Evolutionary conservation across 1,284 basidiomycete species (phyloP).

Genomic region (Austropuccinia psidii): DNA sequence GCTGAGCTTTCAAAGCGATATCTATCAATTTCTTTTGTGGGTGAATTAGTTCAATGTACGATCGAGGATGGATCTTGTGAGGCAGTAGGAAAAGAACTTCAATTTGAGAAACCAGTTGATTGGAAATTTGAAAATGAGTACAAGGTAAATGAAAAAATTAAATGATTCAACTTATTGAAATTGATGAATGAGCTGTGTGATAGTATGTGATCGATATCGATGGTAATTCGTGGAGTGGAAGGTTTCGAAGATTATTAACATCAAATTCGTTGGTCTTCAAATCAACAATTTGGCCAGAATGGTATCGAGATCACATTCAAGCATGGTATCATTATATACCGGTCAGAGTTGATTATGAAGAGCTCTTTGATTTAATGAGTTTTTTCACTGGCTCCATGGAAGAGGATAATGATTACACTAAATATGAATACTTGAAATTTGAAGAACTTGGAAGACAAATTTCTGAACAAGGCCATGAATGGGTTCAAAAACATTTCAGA

Average conservation of each 20-base stretch:
- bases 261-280: constrained; percentile 50
- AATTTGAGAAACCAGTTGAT: constrained; percentile 38
- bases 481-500: constrained; percentile 51
- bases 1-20: constrained; percentile 39
- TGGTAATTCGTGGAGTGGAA: constrained; percentile 45
- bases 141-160: constrained; percentile 8
- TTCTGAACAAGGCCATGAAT: constrained; percentile 48
- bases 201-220: constrained; percentile 28
- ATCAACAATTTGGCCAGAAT: constrained; percentile 51
- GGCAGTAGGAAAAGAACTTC: constrained; percentile 36
- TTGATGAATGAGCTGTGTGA: not conserved
- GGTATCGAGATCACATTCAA: constrained; percentile 51
- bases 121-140: constrained; percentile 30
- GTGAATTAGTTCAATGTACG: constrained; percentile 40
- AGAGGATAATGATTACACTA: not conserved
- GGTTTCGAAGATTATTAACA: constrained; percentile 47
- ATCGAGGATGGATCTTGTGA: constrained; percentile 39
- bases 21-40: constrained; percentile 49
- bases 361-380: constrained; percentile 52
- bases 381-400: constrained; percentile 51
- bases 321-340: constrained; percentile 61
- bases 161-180: not conserved
- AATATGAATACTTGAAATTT: constrained; percentile 40
- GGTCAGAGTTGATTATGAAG: constrained; percentile 54
- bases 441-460: constrained; percentile 51